These are phyloP conservation scores for Allomyces javanicus DNA, from an alignment of 192 early-diverging fungal species.

Conservation along the genomic window DNA sequence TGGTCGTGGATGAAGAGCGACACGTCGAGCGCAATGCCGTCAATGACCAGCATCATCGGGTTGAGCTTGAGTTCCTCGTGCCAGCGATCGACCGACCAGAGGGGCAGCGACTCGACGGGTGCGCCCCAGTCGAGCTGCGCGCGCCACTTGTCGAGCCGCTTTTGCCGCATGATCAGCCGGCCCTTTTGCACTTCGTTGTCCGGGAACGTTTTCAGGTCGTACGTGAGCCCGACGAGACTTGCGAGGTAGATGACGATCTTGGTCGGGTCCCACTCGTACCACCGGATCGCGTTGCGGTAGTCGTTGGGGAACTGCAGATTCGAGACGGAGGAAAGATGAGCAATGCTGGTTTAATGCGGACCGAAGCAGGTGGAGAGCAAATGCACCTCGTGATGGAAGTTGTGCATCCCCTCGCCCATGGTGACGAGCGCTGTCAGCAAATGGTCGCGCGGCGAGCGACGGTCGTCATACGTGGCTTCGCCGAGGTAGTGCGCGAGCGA, in stretches of 20 bases:
- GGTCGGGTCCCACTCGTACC: constrained; percentile 66
- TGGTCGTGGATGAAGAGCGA: constrained; percentile 64
- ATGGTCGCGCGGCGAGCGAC: constrained; percentile 62
- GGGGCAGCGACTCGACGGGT: constrained; percentile 43
- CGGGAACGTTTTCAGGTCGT: constrained; percentile 53
- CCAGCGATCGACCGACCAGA: constrained; percentile 9
- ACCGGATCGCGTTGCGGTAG: constrained; percentile 62
- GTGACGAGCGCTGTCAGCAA: constrained; percentile 60
- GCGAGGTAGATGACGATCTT: constrained; percentile 54
- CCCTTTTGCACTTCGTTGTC: constrained; percentile 66
- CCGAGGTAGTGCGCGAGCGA: constrained; percentile 62
- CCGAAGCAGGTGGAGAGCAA: too few relatives aligned
- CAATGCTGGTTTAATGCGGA: too few relatives aligned
- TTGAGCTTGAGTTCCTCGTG: not conserved
- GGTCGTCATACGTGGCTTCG: constrained; percentile 55
- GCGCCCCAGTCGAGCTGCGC: constrained; percentile 51
- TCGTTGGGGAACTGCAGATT: constrained; percentile 44
- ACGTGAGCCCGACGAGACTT: constrained; percentile 40
- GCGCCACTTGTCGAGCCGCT: constrained; percentile 42
- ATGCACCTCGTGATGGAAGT: constrained; percentile 52
- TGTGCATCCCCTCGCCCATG: constrained; percentile 44
- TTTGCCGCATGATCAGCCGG: constrained; percentile 54
- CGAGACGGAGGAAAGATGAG: too few relatives aligned
- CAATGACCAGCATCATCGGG: constrained; percentile 40
- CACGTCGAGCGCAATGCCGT: constrained; percentile 66